Conservation (phyloP, 2,329 filamentous ascomycete genomes). For the Harringtonia aguacate region DNA sequence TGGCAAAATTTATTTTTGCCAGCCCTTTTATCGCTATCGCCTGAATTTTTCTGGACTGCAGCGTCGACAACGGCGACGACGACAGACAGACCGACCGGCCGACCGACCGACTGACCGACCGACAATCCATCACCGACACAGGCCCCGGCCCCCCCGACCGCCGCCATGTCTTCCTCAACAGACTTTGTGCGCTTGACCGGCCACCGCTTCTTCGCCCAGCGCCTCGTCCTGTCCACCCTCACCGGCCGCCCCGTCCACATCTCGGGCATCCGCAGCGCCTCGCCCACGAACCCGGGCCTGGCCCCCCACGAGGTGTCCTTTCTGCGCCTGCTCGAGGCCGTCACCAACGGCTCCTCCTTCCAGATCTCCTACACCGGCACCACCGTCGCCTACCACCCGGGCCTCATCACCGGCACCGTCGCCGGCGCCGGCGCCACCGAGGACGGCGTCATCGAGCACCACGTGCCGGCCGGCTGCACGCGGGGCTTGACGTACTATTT, state of each 20-base stretch:
- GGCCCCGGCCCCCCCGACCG: background rate
- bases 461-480: conserved; percentile 63
- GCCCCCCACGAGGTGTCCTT: conserved; percentile 91
- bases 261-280: conserved; percentile 83
- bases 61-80: too few relatives aligned
- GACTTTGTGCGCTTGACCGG: conserved; percentile 56
- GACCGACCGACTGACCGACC: too few relatives aligned
- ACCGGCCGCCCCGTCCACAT: conserved; percentile 85
- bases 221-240: conserved; percentile 81
- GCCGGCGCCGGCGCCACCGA: conserved; percentile 56
- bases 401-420: conserved; percentile 78
- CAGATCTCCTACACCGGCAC: conserved; percentile 97
- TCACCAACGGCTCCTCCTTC: conserved; percentile 91
- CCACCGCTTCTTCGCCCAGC: conserved; percentile 71
- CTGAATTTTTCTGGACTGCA: background rate
- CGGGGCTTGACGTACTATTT: conserved; percentile 88
- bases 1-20: background rate
- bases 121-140: background rate
- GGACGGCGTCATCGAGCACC: conserved; percentile 70
- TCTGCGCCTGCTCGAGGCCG: conserved; percentile 81
- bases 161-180: conserved; percentile 2
- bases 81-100: too few relatives aligned
- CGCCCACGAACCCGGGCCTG: conserved; percentile 77
- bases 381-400: conserved; percentile 82
- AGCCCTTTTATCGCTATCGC: too few relatives aligned